Conservation (phyloP, 495 filamentous ascomycete species). For the Thozetella sp. region DNA sequence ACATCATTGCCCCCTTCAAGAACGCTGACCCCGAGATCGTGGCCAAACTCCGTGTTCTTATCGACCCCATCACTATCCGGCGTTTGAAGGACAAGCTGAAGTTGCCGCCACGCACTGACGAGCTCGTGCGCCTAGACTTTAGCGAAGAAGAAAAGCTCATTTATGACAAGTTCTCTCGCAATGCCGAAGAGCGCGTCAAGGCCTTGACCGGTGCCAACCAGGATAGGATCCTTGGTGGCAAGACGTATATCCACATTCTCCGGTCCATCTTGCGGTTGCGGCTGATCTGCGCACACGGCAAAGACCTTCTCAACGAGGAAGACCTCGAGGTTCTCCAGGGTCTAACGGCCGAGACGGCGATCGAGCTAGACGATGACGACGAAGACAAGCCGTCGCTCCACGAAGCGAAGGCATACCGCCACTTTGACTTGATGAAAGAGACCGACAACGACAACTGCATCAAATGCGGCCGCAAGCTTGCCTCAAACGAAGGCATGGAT, state of each 20-base stretch:
- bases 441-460: constrained; percentile 71
- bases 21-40: constrained; percentile 78
- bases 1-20: constrained; percentile 83
- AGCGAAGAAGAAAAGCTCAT: constrained; percentile 49
- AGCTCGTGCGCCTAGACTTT: constrained; percentile 65
- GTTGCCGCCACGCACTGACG: constrained; percentile 73
- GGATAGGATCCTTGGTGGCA: constrained; percentile 73
- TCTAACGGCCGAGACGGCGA: constrained; percentile 76
- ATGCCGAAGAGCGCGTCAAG: constrained; percentile 53
- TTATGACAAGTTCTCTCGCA: constrained; percentile 58
- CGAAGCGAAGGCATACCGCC: constrained; percentile 75
- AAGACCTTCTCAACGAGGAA: constrained; percentile 80
- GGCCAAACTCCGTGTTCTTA: constrained; percentile 83
- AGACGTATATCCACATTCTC: constrained; percentile 84
- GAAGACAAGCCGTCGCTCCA: constrained; percentile 54
- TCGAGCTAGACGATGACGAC: constrained; percentile 80
- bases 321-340: constrained; percentile 80
- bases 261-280: constrained; percentile 89
- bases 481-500: constrained; percentile 48
- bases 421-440: constrained; percentile 79
- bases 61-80: constrained; percentile 91
- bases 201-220: constrained; percentile 42
- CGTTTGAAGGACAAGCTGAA: constrained; percentile 89
- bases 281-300: constrained; percentile 87
- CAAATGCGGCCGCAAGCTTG: constrained; percentile 66